Conservation (phyloP, 805 yeast species). For the Komagataella pastoris region DNA sequence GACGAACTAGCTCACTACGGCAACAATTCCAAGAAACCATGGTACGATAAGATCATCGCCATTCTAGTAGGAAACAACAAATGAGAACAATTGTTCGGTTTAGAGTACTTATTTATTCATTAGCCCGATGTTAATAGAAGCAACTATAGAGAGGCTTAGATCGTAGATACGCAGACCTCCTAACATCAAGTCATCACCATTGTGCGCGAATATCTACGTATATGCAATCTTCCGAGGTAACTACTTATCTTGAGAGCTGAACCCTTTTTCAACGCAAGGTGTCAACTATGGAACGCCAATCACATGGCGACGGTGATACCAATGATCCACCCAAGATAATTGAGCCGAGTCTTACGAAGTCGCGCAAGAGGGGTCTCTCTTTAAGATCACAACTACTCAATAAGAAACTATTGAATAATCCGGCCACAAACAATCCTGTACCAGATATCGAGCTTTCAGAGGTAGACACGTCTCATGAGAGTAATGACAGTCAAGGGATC, state of each 20-base stretch:
- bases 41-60: not conserved
- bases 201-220: not conserved
- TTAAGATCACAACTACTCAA: slow-evolving; percentile 53
- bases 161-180: not conserved
- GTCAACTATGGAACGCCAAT: not conserved
- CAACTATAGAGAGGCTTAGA: not conserved
- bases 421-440: slow-evolving; percentile 4
- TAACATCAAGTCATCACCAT: not conserved
- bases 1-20: not conserved
- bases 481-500: slow-evolving; percentile 1
- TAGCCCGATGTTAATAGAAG: not conserved
- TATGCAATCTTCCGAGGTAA: not conserved
- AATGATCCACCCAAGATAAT: not conserved
- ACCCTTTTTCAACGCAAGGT: not conserved
- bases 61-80: not conserved
- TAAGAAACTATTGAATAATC: slow-evolving; percentile 18
- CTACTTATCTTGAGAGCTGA: not conserved
- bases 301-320: not conserved
- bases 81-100: not conserved
- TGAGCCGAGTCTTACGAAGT: slow-evolving; percentile 13
- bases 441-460: slow-evolving; percentile 19
- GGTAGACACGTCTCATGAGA: slow-evolving; percentile 14
- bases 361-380: slow-evolving; percentile 52
- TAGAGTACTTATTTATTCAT: not conserved
- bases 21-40: not conserved